These are phyloP conservation scores for Plenodomus tracheiphilus DNA, from an alignment of 2,329 filamentous ascomycete genomes.

Conservation along the genomic window DNA sequence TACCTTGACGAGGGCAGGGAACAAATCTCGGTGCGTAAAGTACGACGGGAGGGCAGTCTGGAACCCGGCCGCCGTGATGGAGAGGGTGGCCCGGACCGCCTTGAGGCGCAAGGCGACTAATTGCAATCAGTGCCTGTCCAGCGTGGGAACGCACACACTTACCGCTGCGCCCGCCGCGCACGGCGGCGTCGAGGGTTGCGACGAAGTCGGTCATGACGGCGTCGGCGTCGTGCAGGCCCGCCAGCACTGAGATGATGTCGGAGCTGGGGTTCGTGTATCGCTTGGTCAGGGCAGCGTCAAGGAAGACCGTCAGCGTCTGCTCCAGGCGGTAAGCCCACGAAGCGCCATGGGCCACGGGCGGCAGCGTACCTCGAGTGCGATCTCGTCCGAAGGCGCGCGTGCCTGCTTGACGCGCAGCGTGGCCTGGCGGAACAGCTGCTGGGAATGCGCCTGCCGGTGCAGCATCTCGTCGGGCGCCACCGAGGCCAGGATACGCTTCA, in stretches of 20 bases:
- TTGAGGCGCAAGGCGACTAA: conserved; percentile 76
- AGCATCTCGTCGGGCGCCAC: conserved; percentile 75
- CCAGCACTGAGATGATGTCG: conserved; percentile 87
- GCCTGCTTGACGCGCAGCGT: conserved; percentile 68
- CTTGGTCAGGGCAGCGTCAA: conserved; percentile 80
- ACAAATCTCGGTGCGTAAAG: conserved; percentile 91
- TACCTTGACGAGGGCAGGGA: conserved; percentile 93
- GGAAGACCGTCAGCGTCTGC: conserved; percentile 89
- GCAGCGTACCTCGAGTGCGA: conserved; percentile 79
- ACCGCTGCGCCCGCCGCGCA: conserved; percentile 75
- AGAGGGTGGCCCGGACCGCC: conserved; percentile 78
- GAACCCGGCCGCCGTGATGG: conserved; percentile 90
- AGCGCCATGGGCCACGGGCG: conserved; percentile 1
- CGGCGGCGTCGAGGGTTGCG: conserved; percentile 76
- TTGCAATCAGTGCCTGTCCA: conserved; percentile 14
- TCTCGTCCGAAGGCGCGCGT: conserved; percentile 65
- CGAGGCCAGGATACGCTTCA: conserved; percentile 71
- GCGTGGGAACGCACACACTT: conserved; percentile 40
- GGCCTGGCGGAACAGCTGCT: conserved; percentile 76
- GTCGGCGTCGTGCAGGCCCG: conserved; percentile 87
- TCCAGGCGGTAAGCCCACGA: conserved; percentile 50
- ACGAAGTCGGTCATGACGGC: conserved; percentile 87
- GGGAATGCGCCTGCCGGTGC: conserved; percentile 72
- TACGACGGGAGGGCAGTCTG: conserved; percentile 93
- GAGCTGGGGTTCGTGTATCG: conserved; percentile 94